These are phyloP conservation scores for Emergomyces africanus DNA, from an alignment of 2,329 filamentous ascomycete genomes.

Conservation along the genomic window DNA sequence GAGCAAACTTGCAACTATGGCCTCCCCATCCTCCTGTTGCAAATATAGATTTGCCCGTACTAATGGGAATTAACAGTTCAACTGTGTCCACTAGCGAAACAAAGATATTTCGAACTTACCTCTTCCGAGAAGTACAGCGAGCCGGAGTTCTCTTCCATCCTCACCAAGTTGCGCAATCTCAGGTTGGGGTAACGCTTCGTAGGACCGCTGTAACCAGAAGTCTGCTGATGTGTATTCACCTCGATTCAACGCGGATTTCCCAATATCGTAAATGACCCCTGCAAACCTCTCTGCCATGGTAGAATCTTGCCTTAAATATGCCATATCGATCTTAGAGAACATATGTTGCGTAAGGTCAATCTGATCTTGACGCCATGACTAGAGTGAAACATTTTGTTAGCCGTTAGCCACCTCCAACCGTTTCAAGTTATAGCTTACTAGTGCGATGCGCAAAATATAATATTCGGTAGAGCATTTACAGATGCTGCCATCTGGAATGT, in stretches of 20 bases:
- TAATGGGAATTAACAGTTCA: conserved; percentile 5
- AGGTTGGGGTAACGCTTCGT: conserved; percentile 36
- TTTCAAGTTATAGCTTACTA: conserved; percentile 40
- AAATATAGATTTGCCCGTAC: conserved; percentile 19
- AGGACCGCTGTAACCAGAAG: conserved; percentile 63
- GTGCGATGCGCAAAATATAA: conserved; percentile 48
- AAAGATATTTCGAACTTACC: conserved; percentile 36
- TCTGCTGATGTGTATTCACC: conserved; percentile 43
- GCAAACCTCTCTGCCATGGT: conserved; percentile 47
- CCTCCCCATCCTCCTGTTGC: conserved; percentile 31
- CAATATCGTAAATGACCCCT: conserved; percentile 61
- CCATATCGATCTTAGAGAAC: conserved; percentile 46
- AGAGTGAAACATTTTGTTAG: background rate
- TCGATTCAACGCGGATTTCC: conserved; percentile 43
- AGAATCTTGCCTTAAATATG: conserved; percentile 31
- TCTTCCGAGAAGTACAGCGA: conserved; percentile 53
- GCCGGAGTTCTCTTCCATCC: conserved; percentile 50
- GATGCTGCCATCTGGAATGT: conserved; percentile 9
- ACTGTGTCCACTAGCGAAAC: conserved; percentile 13
- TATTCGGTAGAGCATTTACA: conserved; percentile 42
- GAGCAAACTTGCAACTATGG: conserved; percentile 47
- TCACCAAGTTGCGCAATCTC: conserved; percentile 44
- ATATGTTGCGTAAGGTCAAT: conserved; percentile 69
- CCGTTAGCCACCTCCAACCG: background rate
- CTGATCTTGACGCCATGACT: conserved; percentile 64